Evolutionary conservation across 305 asterid genomes (phyloP), one percentile per base, ranked within the genome.

Genomic region (Nicotiana rustica): DNA sequence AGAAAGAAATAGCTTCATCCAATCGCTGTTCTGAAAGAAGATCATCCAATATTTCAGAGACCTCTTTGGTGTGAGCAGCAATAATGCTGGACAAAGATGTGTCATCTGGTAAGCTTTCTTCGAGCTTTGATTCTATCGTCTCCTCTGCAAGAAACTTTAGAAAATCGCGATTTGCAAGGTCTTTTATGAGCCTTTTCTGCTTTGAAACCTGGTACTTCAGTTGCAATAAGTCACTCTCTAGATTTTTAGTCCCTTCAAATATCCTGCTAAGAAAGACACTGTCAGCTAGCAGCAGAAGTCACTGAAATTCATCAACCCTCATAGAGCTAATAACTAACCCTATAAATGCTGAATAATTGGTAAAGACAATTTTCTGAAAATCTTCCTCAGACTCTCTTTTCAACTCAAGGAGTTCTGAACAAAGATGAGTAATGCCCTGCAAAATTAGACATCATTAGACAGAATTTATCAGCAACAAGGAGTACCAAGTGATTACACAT

Each of bases 391-490:
- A 88, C 86, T 92, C 95, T 59, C 86, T 85, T 89, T 91, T 94
- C 80, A 94, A 88, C 87, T 94, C 98, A 47, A 92, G 88, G 79
- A 94, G 91, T 87, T 94, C 97, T 65, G 94, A 91, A 81, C 98
- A 94, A 14, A 94, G 92, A 85, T 94, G 92, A 79, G 87, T 91
- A 84, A 94, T 88, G 12, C 98, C 98, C 98, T 93, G 49, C 19
- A 33, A 73, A 1, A 69, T 61, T 18, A 71, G 81, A 79, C 25
- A 65, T 61, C 52, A 77, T 55, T 56, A 65, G 10, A 64, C 44
- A 17, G 36, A 60, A 15, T 4, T 10, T 38, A 6, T 18, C 0
- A 6, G 1, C 35, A 62, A 29, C 33, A 13, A 9, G 64, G 15
- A 36, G 31, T 36, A 0, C n/a, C 25, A 68, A 35, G 75, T 67